Percentiles rank a stretch among this genome's conserved stretches.
phyloP scores from a whole-genome alignment of 2,329 filamentous ascomycete species.

The Colletotrichum sp. region DNA sequence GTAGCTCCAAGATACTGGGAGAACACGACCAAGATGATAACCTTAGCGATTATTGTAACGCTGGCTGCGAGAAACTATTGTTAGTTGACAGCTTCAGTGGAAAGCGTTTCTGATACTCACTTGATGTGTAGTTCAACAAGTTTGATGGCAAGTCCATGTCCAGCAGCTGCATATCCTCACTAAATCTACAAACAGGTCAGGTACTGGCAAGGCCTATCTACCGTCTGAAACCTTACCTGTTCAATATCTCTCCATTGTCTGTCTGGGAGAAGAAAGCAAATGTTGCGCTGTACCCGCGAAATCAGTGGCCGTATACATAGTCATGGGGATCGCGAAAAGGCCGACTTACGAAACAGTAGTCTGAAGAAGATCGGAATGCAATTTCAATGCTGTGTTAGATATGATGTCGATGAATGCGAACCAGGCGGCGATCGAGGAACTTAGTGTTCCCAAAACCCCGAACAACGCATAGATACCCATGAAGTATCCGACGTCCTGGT shows the following conservation, averaged over 20 bases:
- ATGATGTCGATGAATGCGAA: slow-evolving; percentile 8
- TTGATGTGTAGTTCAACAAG: slow-evolving; percentile 11
- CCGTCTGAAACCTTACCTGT: neutral
- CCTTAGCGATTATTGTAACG: neutral
- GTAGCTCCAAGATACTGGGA: slow-evolving; percentile 29
- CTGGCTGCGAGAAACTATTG: neutral
- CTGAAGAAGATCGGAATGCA: slow-evolving; percentile 5
- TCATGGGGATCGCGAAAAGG: neutral
- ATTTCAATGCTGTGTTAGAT: slow-evolving; percentile 4
- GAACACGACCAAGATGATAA: neutral
- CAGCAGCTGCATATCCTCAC: slow-evolving; percentile 13
- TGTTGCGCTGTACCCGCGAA: neutral
- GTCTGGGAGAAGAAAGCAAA: neutral
- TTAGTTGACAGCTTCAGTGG: neutral
- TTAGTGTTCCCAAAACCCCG: neutral
- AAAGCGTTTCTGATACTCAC: neutral
- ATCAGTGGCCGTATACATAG: neutral
- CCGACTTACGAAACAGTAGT: neutral
- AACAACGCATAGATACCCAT: slow-evolving; percentile 4
- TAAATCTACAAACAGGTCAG: neutral
- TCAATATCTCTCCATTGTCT: slow-evolving; percentile 3
- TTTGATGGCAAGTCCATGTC: slow-evolving; percentile 7
- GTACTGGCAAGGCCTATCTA: neutral
- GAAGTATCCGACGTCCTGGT: neutral
- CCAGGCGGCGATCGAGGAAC: neutral